phyloP scores from a whole-genome alignment of 139 green algal species.

The Volvox reticuliferus region DNA sequence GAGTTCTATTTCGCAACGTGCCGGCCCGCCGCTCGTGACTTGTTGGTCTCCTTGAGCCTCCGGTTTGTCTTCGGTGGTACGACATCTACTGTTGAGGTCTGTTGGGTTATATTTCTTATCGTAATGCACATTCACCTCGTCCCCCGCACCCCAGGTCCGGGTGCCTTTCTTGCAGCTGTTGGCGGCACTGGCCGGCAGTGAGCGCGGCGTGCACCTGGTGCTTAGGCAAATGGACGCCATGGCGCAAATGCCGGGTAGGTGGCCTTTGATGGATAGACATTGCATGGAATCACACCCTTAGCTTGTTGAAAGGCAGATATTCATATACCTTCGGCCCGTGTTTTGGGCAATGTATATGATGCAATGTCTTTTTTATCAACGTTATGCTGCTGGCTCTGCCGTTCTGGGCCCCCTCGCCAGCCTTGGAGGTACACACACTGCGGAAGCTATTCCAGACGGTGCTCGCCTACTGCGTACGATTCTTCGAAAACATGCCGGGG shows the following conservation, averaged over 20 bases:
- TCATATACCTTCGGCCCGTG: too few relatives aligned
- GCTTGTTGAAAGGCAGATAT: too few relatives aligned
- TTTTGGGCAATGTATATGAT: too few relatives aligned
- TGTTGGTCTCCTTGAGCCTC: too few relatives aligned
- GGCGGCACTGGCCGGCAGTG: constrained; percentile 65
- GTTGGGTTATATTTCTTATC: too few relatives aligned
- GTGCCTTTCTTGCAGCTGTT: constrained; percentile 80
- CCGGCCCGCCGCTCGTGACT: too few relatives aligned
- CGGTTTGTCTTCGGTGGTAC: too few relatives aligned
- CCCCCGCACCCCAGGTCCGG: constrained; percentile 45
- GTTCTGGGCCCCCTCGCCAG: neutral
- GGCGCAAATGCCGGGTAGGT: constrained; percentile 33
- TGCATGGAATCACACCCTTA: too few relatives aligned
- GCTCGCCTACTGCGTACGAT: constrained; percentile 67
- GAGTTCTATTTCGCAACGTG: too few relatives aligned
- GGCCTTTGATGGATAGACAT: neutral
- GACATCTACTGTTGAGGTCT: too few relatives aligned
- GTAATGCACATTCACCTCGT: too few relatives aligned
- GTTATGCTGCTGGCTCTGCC: neutral
- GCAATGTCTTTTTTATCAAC: too few relatives aligned
- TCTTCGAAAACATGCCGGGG: constrained; percentile 21
- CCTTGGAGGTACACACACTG: constrained; percentile 72
- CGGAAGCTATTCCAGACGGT: constrained; percentile 75
- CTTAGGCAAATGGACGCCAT: constrained; percentile 59
- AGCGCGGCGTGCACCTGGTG: constrained; percentile 65